phyloP scores from a whole-genome alignment of 164 flowering plant species.

The Aristolochia californica region DNA sequence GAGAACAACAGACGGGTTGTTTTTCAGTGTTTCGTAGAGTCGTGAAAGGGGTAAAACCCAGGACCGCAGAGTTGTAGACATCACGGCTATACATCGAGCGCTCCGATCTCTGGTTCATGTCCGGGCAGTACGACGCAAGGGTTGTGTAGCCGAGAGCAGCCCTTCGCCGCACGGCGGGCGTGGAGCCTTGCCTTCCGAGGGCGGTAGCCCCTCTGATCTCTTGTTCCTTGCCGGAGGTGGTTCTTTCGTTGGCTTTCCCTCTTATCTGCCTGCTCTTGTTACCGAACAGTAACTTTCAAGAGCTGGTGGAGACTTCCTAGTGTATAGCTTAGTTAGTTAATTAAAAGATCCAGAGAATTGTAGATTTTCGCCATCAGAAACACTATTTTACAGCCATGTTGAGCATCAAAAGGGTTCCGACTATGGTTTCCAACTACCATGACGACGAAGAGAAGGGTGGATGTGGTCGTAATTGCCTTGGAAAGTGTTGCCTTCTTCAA shows the following conservation, averaged over 20 bases:
- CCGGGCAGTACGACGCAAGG: slow-evolving; percentile 9
- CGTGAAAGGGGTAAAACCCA: slow-evolving; percentile 4
- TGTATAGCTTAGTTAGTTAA: neutral
- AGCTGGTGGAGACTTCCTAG: neutral
- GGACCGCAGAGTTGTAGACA: slow-evolving; percentile 12
- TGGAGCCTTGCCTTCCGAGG: slow-evolving; percentile 70
- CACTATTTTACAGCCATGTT: slow-evolving; percentile 17
- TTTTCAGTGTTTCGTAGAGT: neutral
- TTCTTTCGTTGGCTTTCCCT: neutral
- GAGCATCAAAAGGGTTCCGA: slow-evolving; percentile 72
- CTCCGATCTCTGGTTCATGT: slow-evolving; percentile 18
- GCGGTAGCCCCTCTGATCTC: slow-evolving; percentile 73
- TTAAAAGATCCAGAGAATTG: neutral
- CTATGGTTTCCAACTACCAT: slow-evolving; percentile 60
- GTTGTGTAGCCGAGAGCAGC: slow-evolving; percentile 9
- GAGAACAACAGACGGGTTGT: too few species aligned
- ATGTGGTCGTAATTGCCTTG: slow-evolving; percentile 66
- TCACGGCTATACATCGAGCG: slow-evolving; percentile 25
- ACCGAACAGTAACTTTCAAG: neutral
- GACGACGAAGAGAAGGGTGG: slow-evolving; percentile 31
- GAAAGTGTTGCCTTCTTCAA: slow-evolving; percentile 40
- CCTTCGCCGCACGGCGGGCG: slow-evolving; percentile 74
- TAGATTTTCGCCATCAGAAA: too few species aligned
- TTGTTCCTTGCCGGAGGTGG: slow-evolving; percentile 73
- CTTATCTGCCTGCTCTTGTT: neutral